Evolutionary conservation across 768 basidiomycete species (phyloP).

Genomic region (Rubroboletus satanas): DNA sequence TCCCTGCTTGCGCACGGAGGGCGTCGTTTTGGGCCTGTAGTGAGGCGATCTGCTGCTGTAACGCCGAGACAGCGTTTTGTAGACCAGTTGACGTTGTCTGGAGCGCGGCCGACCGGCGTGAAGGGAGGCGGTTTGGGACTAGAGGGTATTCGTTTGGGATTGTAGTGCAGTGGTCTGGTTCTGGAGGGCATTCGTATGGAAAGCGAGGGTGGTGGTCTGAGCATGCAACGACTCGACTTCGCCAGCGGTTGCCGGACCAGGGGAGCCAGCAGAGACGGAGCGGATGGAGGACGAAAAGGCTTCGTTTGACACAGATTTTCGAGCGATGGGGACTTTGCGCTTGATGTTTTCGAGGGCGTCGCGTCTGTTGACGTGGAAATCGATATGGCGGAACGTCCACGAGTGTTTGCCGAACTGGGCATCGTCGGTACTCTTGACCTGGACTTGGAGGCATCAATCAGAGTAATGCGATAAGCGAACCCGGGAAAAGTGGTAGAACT

Average conservation of each 20-base stretch:
- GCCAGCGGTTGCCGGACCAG: not conserved
- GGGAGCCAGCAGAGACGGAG: constrained; percentile 13
- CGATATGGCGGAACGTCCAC: constrained; percentile 3
- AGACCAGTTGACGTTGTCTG: constrained; percentile 29
- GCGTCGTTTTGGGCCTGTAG: constrained; percentile 24
- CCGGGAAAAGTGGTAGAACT: too few relatives aligned
- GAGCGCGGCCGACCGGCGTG: constrained; percentile 34
- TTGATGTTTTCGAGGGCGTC: constrained; percentile 64
- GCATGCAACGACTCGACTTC: constrained; percentile 27
- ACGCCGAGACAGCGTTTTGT: constrained; percentile 23
- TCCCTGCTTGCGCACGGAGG: constrained; percentile 27
- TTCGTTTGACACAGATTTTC: constrained; percentile 25
- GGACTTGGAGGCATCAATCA: too few relatives aligned
- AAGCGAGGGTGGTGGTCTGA: too few relatives aligned
- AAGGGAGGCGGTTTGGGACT: constrained; percentile 30
- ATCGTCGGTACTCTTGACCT: too few relatives aligned
- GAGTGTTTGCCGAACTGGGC: too few relatives aligned
- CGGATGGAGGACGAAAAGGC: constrained; percentile 27
- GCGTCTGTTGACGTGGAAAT: constrained; percentile 49
- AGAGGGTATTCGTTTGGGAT: not conserved
- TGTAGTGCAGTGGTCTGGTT: too few relatives aligned
- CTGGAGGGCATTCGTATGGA: too few relatives aligned
- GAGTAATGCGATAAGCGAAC: too few relatives aligned
- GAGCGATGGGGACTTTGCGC: constrained; percentile 31
- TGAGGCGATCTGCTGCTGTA: constrained; percentile 24